Base-by-base conservation (phyloP, 2,329 filamentous ascomycete genomes). In the Talaromyces sp. region DNA sequence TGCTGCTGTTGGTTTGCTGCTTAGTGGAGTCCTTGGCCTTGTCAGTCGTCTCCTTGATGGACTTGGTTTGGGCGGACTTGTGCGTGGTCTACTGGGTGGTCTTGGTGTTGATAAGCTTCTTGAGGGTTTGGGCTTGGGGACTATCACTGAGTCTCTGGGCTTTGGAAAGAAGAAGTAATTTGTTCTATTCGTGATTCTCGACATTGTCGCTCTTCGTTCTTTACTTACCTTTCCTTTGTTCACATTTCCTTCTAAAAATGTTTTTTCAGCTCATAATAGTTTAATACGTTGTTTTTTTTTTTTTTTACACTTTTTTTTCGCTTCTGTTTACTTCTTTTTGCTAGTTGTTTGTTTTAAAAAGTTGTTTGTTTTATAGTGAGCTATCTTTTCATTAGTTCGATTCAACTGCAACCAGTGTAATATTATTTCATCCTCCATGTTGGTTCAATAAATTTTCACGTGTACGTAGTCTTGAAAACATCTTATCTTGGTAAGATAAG, bases 1-100 rank as follows among this genome's bases (percentile, higher is more conserved):
- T 54, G 91, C 92, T 9, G 92, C 90, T 11, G 92, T 96, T 52
- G 92, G 92, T 24, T 78, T 96, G 61, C 76, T 96, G 64, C 81
- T 97, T 62, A 87, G 81, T 56, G 92, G 92, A 73, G 92, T 97
- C 0, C 81, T 97, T 7, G 89, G 89, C 50, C 83, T 97, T 1
- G 91, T 96, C 21, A 92, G 91, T 59, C 87, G 87, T 70, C 78
- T 96, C 69, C 83, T 94, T 61, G 88, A 88, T 67, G 90, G 89
- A 5, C 85, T 96, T 29, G 92, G 92, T 60, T 84, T 96, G 1
- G 92, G 92, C 62, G 88, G 89, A 17, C 74, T 96, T 0, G 84
- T 96, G 66, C 90, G 93, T 64, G 87, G 88, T 54, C 79, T 96
- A 3, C 83, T 96, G 17, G 85, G 86, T 8, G 59, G 59, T 31